These are phyloP conservation scores for Saccharomyces uvarum DNA, from an alignment of 1,139 yeast genomes.

Conservation along the genomic window DNA sequence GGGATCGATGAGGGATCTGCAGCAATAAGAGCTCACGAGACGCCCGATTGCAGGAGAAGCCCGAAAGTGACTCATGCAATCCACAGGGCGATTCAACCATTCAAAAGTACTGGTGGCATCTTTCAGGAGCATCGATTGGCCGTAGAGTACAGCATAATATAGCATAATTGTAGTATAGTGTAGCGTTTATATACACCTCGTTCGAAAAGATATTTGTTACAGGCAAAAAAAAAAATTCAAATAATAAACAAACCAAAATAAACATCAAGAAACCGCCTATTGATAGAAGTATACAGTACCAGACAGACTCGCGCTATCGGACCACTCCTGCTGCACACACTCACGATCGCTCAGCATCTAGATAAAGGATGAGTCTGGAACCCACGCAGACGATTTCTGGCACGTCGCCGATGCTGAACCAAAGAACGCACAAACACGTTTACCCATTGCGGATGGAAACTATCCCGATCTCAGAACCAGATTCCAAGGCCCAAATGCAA, in stretches of 20 bases:
- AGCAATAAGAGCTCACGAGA: neutral
- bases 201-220: neutral
- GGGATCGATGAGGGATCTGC: neutral
- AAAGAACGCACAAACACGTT: neutral
- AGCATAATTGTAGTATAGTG: neutral
- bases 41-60: neutral
- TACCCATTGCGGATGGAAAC: neutral
- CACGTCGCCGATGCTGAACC: neutral
- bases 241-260: neutral
- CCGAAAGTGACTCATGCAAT: neutral
- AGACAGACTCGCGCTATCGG: neutral
- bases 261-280: neutral
- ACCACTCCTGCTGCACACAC: neutral
- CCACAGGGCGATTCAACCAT: neutral
- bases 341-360: neutral
- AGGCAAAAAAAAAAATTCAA: neutral
- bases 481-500: neutral
- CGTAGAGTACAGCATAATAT: neutral
- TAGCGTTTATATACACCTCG: neutral
- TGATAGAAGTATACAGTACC: neutral
- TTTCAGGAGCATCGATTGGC: neutral
- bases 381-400: neutral
- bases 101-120: neutral
- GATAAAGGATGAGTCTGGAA: neutral
- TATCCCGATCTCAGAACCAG: neutral